Conservation (phyloP, 2,329 filamentous ascomycete species). For the Myriosclerotinia curreyana region DNA sequence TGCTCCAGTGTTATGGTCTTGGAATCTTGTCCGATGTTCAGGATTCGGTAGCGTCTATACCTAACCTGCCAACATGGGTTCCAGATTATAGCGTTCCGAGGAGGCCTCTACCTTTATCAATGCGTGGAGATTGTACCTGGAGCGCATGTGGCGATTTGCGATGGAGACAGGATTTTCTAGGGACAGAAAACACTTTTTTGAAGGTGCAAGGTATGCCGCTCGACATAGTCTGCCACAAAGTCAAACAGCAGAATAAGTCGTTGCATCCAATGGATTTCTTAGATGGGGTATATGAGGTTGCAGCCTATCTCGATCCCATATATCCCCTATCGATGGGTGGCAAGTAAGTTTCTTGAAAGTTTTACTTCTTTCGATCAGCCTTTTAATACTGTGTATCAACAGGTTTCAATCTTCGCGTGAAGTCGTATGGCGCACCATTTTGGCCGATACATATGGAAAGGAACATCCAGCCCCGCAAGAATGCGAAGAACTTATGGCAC, state of each 20-base stretch:
- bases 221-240: conserved; percentile 2
- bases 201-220: conserved; percentile 10
- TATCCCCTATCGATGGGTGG: conserved; percentile 12
- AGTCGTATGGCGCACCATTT: conserved; percentile 14
- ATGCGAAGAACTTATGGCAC: conserved; percentile 9
- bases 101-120: conserved; percentile 8
- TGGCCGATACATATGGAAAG: conserved; percentile 7
- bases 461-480: conserved; percentile 12
- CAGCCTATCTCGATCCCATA: conserved; percentile 3
- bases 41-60: conserved; percentile 7
- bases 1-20: conserved; percentile 15
- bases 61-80: conserved; percentile 14
- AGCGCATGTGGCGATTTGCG: conserved; percentile 1
- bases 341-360: neutral
- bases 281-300: conserved; percentile 2
- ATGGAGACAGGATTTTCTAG: conserved; percentile 1
- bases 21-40: conserved; percentile 11
- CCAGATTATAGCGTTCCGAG: conserved; percentile 14
- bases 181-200: neutral
- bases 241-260: neutral
- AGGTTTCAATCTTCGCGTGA: conserved; percentile 19
- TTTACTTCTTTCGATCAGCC: neutral
- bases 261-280: conserved; percentile 10
- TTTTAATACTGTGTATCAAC: neutral
- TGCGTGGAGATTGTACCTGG: conserved; percentile 14